Base-by-base conservation (phyloP, 371 early-diverging fungal species). In the Syncephalastrum racemosum region DNA sequence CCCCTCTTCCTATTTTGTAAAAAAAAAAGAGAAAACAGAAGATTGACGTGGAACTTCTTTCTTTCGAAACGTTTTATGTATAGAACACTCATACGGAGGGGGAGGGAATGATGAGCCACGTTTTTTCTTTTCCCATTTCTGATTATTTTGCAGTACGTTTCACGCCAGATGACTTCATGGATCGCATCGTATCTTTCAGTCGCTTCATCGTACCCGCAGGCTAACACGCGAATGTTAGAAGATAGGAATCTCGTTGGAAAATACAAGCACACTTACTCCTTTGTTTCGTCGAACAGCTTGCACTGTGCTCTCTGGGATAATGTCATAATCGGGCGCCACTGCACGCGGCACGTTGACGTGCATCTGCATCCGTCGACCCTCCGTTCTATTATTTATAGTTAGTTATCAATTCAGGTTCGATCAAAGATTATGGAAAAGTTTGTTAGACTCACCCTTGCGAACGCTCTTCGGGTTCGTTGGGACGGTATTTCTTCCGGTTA, bases 291-390 rank as follows among this genome's bases (percentile, higher is more conserved):
- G 63, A 23, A 70, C 71, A 14, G 56, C 46, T 41, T 71, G 68
- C 3, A 77, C 62, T 2, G 64, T 71, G 24, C 80, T 80, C 46
- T 73, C 71, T 45, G 80, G 80, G 36, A 69, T 73, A 58, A 80
- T 68, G 54, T 80, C 80, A 54, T 76, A 80, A 53, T 79, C 76
- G 8, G 76, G 71, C 23, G 79, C 76, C 15, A 75, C 76, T 10
- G 76, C 74, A 57, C 67, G 73, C 50, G 79, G 79, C 27, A 75
- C 64, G 46, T 67, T 64, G 40, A 75, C 76, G 54, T 68, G 68
- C 45, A 64, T 53, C 52, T 31, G 36, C 36, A 31, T 31, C 36
- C 36, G 36, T 31, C 36, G 36, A 10, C 36, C 36, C 36, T 31
- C 36, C 36, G 36, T 7, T 31, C 36, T 31, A 31, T 10, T 31